A percentile compares a stretch with the other conserved stretches of the same genome.
phyloP scores from a whole-genome alignment of 2,329 filamentous ascomycete species.

The Aureobasidium sp. region DNA sequence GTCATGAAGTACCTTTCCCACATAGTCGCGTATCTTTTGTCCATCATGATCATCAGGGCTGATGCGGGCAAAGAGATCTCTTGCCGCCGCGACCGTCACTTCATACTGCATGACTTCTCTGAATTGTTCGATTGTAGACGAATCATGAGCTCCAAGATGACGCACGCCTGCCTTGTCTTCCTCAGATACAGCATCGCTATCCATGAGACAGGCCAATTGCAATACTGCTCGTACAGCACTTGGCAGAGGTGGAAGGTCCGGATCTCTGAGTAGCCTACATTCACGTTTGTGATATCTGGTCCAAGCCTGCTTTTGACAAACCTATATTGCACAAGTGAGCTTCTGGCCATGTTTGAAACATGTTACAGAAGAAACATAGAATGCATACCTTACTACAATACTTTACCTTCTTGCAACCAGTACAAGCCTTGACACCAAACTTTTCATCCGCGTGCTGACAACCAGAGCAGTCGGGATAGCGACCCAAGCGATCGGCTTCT shows the following conservation, averaged over 20 bases:
- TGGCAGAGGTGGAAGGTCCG: conserved; percentile 36
- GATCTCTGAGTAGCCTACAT: conserved; percentile 44
- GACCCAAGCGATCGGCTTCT: neutral
- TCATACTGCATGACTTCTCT: neutral
- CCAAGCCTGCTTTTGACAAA: conserved; percentile 54
- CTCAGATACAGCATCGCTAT: conserved; percentile 30
- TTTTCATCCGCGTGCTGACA: conserved; percentile 15
- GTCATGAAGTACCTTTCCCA: neutral
- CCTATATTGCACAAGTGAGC: conserved; percentile 6
- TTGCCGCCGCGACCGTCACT: neutral
- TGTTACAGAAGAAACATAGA: neutral
- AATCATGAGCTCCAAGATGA: conserved; percentile 23
- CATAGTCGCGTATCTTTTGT: neutral
- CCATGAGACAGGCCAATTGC: conserved; percentile 42
- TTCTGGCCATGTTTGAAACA: neutral
- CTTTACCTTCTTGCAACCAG: conserved; percentile 48
- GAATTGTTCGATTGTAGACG: neutral
- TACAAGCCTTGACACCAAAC: conserved; percentile 44
- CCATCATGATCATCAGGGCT: neutral
- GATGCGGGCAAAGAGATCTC: neutral
- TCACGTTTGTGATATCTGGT: conserved; percentile 51
- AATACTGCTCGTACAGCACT: conserved; percentile 49
- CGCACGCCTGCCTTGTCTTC: conserved; percentile 37
- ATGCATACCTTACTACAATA: conserved; percentile 50
- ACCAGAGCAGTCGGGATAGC: neutral